A percentile compares a stretch with the other conserved stretches of the same genome.
phyloP scores from a whole-genome alignment of 2,329 filamentous ascomycete genomes.

The Cryphonectria parasitica region DNA sequence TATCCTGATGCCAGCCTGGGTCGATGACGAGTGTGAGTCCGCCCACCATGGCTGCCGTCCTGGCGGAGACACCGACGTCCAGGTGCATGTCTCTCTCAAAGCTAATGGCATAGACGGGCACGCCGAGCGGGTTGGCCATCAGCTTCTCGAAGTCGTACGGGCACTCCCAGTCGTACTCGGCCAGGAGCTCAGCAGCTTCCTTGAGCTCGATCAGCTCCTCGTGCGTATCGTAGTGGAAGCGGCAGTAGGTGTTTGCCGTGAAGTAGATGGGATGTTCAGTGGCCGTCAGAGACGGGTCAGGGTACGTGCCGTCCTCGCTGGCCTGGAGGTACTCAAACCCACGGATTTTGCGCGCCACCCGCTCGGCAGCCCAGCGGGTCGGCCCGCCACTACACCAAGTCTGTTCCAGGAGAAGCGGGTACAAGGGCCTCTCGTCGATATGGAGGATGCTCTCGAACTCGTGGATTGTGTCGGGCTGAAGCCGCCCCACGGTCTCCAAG shows the following conservation, averaged over 20 bases:
- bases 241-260: conserved; percentile 73
- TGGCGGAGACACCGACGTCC: not conserved
- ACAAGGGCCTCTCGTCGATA: conserved; percentile 66
- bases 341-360: conserved; percentile 45
- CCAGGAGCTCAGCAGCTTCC: conserved; percentile 58
- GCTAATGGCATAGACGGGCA: conserved; percentile 17
- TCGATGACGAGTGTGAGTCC: conserved; percentile 14
- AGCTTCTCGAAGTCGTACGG: conserved; percentile 19
- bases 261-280: conserved; percentile 58
- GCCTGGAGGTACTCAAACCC: conserved; percentile 38
- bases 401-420: conserved; percentile 69
- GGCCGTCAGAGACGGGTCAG: conserved; percentile 30
- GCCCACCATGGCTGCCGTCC: conserved; percentile 14
- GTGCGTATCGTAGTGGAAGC: conserved; percentile 68
- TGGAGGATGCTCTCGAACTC: conserved; percentile 44
- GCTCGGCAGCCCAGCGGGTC: conserved; percentile 65
- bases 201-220: conserved; percentile 61
- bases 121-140: not conserved
- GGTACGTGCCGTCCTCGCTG: conserved; percentile 34
- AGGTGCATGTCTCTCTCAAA: conserved; percentile 19
- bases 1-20: conserved; percentile 16
- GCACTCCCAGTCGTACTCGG: conserved; percentile 19
- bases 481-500: not conserved
- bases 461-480: conserved; percentile 1
- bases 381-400: conserved; percentile 65